Percentiles rank a stretch among this genome's conserved stretches.
Conservation (phyloP, 2,329 filamentous ascomycete species). For the Aspergillus pseudotamarii region DNA sequence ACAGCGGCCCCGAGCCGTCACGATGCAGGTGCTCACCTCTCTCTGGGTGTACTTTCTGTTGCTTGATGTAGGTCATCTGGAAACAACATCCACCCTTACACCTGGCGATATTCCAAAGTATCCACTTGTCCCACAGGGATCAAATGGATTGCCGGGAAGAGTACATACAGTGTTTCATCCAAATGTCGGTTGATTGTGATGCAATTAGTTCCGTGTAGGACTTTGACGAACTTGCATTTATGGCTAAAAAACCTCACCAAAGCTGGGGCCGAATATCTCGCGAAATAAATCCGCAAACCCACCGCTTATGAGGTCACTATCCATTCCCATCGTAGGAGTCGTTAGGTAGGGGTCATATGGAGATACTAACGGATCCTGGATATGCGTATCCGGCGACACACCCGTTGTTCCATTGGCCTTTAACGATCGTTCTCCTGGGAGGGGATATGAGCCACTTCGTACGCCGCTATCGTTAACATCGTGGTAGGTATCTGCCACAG, state of each 20-base stretch:
- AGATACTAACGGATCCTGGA: conserved; percentile 13
- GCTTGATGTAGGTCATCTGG: too few species aligned
- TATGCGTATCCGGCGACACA: not conserved
- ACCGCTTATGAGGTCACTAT: conserved; percentile 20
- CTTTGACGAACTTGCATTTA: too few species aligned
- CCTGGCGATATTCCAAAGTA: too few species aligned
- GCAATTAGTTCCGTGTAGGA: too few species aligned
- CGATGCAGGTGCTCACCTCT: too few species aligned
- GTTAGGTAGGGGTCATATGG: conserved; percentile 27
- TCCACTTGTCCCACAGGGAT: too few species aligned
- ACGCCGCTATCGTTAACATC: not conserved
- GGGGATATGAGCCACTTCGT: rapidly evolving
- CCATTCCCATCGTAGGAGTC: conserved; percentile 11
- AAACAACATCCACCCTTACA: too few species aligned
- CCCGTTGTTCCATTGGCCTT: rapidly evolving
- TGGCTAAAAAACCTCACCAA: conserved; percentile 18
- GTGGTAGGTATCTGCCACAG: not conserved
- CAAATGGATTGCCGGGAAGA: too few species aligned
- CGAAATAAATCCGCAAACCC: conserved; percentile 28
- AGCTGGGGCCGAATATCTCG: conserved; percentile 31
- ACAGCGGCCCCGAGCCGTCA: too few species aligned
- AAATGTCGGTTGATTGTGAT: too few species aligned
- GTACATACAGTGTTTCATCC: too few species aligned
- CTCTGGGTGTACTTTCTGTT: too few species aligned
- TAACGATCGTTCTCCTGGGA: not conserved